Base-by-base conservation (phyloP, 2,329 filamentous ascomycete genomes). In the Ambrosiella beaveri region DNA sequence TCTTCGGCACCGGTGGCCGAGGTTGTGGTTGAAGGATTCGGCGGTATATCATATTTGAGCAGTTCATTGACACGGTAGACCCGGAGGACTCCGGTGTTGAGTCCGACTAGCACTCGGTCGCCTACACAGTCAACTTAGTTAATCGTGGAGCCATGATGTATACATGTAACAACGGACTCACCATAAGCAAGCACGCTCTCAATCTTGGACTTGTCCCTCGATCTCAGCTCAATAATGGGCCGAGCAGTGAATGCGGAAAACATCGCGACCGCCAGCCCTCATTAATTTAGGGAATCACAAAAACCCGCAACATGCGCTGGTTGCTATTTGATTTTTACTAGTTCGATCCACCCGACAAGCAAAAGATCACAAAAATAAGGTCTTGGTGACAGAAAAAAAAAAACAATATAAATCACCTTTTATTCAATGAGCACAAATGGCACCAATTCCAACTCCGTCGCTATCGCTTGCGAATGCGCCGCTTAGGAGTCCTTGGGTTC, bases 201-300 rank as follows among this genome's bases (percentile, higher is more conserved):
- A 72, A 98, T 95, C 76, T 86, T 93, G 64, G 88, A 94, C 76
- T 94, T 96, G 80, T 97, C 91, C 71, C 88, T 85, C 71, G 84
- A 83, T 74, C 86, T 90, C 66, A 98, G 85, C 86, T 98, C 93
- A 77, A 97, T 86, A 70, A 98, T 91, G 63, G 90, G 87, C 68
- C 88, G 86, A 74, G 93, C 90, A 65, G 86, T 95, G 74, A 98
- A 98, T 68, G 93, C 93, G 72, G 91, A 94, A 72, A 98, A 85
- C 93, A 96, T 96, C 71, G 75, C 76, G 70, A 66, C 64, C 63
- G 66, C 70, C 71, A 73, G 73, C 73, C 70, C 71, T 63, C 64
- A 65, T 41, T 60, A 65, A 66, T 66, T 64, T 63, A 63, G 61
- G 61, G 60, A 63, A 62, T 64, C 59, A 60, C 62, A 51, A 61